phyloP scores from a whole-genome alignment of 2,329 filamentous ascomycete species.

The Aspergillus sp. region DNA sequence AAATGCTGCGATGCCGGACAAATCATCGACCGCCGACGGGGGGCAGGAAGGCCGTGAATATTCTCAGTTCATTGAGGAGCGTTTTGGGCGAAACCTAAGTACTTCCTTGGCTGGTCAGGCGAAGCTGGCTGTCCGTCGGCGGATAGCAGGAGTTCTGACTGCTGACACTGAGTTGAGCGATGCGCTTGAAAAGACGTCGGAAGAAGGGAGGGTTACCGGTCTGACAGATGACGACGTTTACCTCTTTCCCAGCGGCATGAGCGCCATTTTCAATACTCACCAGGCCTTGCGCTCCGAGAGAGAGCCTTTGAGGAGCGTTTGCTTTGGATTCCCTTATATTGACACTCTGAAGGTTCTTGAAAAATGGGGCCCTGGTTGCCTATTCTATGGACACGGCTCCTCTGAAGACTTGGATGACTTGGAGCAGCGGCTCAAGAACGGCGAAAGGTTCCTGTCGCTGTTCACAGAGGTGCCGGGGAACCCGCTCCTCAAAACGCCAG shows the following conservation, averaged over 20 bases:
- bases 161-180: conserved; percentile 59
- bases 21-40: conserved; percentile 11
- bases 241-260: conserved; percentile 86
- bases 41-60: conserved; percentile 52
- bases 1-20: conserved; percentile 30
- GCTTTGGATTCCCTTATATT: conserved; percentile 94
- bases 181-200: conserved; percentile 39
- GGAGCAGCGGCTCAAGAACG: conserved; percentile 58
- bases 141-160: conserved; percentile 79
- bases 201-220: conserved; percentile 35
- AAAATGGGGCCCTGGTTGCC: conserved; percentile 83
- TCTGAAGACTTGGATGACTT: conserved; percentile 73
- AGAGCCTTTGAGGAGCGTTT: conserved; percentile 64
- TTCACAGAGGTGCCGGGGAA: conserved; percentile 97
- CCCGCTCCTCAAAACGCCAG: conserved; percentile 73
- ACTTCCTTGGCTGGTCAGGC: conserved; percentile 69
- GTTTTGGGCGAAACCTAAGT: conserved; percentile 85
- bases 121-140: conserved; percentile 71
- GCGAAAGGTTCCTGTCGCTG: conserved; percentile 69
- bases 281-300: conserved; percentile 58
- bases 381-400: conserved; percentile 79
- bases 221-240: conserved; percentile 82
- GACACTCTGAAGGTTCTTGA: conserved; percentile 91
- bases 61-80: conserved; percentile 77
- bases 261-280: conserved; percentile 84